phyloP scores from a whole-genome alignment of 192 early-diverging fungal genomes.

The Podila epigama region DNA sequence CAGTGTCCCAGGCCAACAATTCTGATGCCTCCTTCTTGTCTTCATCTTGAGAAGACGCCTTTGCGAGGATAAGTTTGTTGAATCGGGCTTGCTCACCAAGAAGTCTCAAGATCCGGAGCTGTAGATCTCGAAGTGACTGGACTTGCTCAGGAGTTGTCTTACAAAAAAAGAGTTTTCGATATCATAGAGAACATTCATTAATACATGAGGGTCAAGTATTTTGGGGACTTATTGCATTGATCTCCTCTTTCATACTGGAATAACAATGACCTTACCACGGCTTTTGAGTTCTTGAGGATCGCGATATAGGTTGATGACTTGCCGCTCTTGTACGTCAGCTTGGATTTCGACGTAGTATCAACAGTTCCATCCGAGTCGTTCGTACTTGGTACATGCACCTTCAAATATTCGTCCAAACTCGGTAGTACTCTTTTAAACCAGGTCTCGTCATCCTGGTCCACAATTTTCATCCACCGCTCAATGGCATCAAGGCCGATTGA shows the following conservation, averaged over 20 bases:
- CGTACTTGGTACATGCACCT: slow-evolving; percentile 49
- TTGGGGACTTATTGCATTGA: too few relatives aligned
- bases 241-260: too few relatives aligned
- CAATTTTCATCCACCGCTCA: slow-evolving; percentile 58
- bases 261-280: slow-evolving; percentile 15
- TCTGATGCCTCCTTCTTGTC: slow-evolving; percentile 18
- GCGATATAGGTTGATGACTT: slow-evolving; percentile 9
- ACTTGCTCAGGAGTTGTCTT: slow-evolving; percentile 23
- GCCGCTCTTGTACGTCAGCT: not conserved
- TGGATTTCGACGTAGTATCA: not conserved
- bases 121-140: slow-evolving; percentile 58
- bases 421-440: slow-evolving; percentile 63
- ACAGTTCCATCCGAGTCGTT: slow-evolving; percentile 16
- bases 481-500: slow-evolving; percentile 66
- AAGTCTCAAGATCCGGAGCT: slow-evolving; percentile 65
- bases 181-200: too few relatives aligned
- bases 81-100: slow-evolving; percentile 70
- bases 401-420: slow-evolving; percentile 69
- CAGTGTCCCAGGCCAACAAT: slow-evolving; percentile 75
- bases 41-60: not conserved
- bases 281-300: slow-evolving; percentile 8
- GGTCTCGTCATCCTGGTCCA: slow-evolving; percentile 24
- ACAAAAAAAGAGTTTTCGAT: too few relatives aligned
- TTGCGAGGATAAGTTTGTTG: slow-evolving; percentile 56
- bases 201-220: too few relatives aligned